Evolutionary conservation across 2,329 filamentous ascomycete genomes (phyloP), one percentile per base, ranked within the genome.

Genomic region (Beauveria brongniartii): DNA sequence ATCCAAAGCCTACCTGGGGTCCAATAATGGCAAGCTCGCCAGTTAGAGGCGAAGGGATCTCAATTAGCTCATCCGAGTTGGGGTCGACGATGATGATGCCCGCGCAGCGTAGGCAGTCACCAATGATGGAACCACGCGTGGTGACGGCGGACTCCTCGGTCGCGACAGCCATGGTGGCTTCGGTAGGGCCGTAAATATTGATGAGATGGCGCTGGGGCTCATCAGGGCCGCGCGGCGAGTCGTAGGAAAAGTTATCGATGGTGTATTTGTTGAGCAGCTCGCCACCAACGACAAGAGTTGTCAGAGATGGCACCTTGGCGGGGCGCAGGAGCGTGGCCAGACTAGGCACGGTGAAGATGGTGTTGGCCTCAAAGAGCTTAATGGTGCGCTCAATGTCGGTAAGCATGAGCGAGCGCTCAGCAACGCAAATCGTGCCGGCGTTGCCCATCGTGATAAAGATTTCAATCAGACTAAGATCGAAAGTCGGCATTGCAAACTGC

Each of bases 171-270:
- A 62, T 57, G 22, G 61, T 62, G 8, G 61, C 61, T 30, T 62
- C 61, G 3, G 61, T 60, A 20, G 61, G 61, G 16, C 61, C 61
- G 51, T 62, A 62, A 20, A 59, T 60, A 46, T 55, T 55, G 28
- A 62, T 61, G 9, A 62, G 57, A 16, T 51, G 56, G 34, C 61
- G 55, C 50, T n/a, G 20, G 1, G 55, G 55, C 34, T 62, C 52
- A 4, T 37, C 56, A 7, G 55, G 54, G 8, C 61, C 56, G 8
- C 91, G 91, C 76, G 51, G 58, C 5, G 55, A 20, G 22, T 60
- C 51, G 34, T 56, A 26, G 26, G 57, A 56, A 20, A 62, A 62
- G 51, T 61, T 60, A 44, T 62, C 61, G 5, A 62, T 60, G 16
- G 55, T 60, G 34, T 57, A 57, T 34, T 47, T 51, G 40, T 55